phyloP scores from a whole-genome alignment of 2,329 filamentous ascomycete genomes.

The Cordyceps fumosorosea region DNA sequence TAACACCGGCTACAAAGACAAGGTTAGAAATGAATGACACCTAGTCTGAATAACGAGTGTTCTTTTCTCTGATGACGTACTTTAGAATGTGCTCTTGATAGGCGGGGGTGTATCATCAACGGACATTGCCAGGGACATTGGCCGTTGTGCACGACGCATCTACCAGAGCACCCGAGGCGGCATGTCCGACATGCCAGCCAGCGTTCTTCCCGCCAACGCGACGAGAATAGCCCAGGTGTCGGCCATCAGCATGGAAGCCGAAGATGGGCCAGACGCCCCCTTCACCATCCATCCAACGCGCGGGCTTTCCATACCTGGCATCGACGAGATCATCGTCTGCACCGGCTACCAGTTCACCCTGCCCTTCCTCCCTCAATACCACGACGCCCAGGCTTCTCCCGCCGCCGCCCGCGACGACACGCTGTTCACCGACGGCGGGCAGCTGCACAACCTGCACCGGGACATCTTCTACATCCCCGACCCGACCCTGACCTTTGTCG shows the following conservation, averaged over 20 bases:
- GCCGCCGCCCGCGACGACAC: conserved; percentile 43
- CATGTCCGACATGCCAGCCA: conserved; percentile 49
- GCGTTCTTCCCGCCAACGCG: conserved; percentile 47
- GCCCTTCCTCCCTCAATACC: conserved; percentile 51
- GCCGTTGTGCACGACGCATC: conserved; percentile 27
- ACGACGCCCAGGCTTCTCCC: conserved; percentile 29
- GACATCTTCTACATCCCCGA: conserved; percentile 68
- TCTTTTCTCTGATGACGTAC: conserved; percentile 8
- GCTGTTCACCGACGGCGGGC: conserved; percentile 57
- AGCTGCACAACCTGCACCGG: conserved; percentile 60
- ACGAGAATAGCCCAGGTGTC: conserved; percentile 45
- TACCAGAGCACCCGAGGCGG: conserved; percentile 51
- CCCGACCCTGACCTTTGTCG: conserved; percentile 56
- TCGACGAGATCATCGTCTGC: conserved; percentile 35
- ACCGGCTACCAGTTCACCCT: conserved; percentile 44
- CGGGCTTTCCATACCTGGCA: conserved; percentile 23
- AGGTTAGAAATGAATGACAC: background rate
- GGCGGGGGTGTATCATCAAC: conserved; percentile 44
- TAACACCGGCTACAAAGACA: conserved; percentile 43
- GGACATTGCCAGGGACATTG: conserved; percentile 36
- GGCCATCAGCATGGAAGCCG: conserved; percentile 27
- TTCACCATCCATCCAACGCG: background rate
- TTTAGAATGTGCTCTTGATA: conserved; percentile 45
- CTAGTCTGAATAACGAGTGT: background rate
- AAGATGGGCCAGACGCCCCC: background rate